Base-by-base conservation (phyloP, 1,284 basidiomycete genomes). In the Kwoniella shivajii region DNA sequence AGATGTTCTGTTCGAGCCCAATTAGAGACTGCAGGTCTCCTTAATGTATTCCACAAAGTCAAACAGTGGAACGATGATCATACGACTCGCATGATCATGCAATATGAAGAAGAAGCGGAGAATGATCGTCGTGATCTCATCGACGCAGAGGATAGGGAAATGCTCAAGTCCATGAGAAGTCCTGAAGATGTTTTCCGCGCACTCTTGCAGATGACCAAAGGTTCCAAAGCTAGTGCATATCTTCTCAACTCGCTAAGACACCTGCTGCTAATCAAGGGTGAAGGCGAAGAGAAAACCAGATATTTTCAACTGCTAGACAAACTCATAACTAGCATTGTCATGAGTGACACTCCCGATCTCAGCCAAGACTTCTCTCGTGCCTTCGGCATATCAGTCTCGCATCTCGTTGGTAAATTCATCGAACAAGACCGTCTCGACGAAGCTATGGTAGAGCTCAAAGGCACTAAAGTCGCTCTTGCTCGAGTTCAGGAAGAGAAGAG, bases 281-380 rank as follows among this genome's bases (percentile, higher is more conserved):
- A 97, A 58, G 90, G 89, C 2, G 87, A 89, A 31, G 84, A 87
- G 31, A 84, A 90, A 72, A 85, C 85, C 31, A 88, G 93, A 67
- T 91, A 94, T 77, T 97, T 90, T 77, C 92, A 93, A 77, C 84
- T 99, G 46, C 84, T 99, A 67, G 92, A 98, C 74, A 88, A 89
- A n/a, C 82, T 98, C 47, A 85, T 99, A 45, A 88, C 91, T 31
- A 90, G 94, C 66, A 86, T 99, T 43, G 93, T 98, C 24, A 85
- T 97, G 79, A 92, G 96, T 77, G 78, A 81, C 50, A 90, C 92
- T 76, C 83, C 92, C 48, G 80, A 82, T 33, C 75, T 82, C 38
- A 80, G 81, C 48, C 85, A 84, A 29, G 89, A 90, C 31, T 90
- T 92, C 27, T 89, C 92, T 57, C 84, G 87, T 47, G 85, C 93